Conservation (phyloP, 768 basidiomycete genomes). For the Zangia roseola region DNA sequence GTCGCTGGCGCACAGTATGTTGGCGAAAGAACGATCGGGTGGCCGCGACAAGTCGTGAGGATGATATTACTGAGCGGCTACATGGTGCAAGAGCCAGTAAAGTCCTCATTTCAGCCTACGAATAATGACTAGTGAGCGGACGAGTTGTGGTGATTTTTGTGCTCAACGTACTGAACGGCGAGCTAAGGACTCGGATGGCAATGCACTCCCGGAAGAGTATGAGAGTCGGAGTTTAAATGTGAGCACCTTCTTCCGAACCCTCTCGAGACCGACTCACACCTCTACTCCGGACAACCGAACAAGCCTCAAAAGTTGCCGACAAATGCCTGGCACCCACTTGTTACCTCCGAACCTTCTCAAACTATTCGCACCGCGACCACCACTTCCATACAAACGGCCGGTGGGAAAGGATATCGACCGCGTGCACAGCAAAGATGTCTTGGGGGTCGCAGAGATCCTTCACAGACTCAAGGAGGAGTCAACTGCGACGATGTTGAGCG, state of each 20-base stretch:
- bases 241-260: constrained; percentile 17
- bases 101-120: constrained; percentile 19
- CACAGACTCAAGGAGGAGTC: constrained; percentile 72
- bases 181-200: neutral
- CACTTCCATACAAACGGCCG: constrained; percentile 82
- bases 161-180: constrained; percentile 5
- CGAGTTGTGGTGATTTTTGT: neutral
- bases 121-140: neutral
- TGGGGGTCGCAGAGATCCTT: constrained; percentile 77
- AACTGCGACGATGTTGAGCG: constrained; percentile 64
- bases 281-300: constrained; percentile 9
- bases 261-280: neutral
- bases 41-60: neutral
- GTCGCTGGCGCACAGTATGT: neutral
- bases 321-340: constrained; percentile 74
- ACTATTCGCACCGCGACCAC: constrained; percentile 92
- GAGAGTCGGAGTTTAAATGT: constrained; percentile 33
- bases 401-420: constrained; percentile 81
- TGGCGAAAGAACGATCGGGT: constrained; percentile 10
- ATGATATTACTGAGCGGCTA: constrained; percentile 12
- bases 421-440: constrained; percentile 63
- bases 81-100: constrained; percentile 10
- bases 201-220: constrained; percentile 6
- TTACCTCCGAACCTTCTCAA: constrained; percentile 95
- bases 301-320: constrained; percentile 9